phyloP scores from a whole-genome alignment of 2,329 filamentous ascomycete species.

The Colletotrichum limetticola region DNA sequence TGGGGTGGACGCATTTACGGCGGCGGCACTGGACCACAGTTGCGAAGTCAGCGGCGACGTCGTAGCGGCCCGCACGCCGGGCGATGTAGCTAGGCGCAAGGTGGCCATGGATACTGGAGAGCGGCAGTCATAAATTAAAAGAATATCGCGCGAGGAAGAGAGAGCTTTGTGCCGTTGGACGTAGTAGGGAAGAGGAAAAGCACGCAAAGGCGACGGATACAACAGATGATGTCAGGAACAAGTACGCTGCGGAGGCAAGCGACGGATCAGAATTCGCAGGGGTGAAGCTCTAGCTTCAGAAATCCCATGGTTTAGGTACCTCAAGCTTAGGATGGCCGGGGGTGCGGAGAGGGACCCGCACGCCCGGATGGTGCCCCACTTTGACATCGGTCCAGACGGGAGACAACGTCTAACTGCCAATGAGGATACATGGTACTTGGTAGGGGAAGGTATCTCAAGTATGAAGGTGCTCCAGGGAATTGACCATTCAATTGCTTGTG shows the following conservation, averaged over 20 bases:
- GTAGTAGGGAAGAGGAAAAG: neutral
- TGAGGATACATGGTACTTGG: neutral
- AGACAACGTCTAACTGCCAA: neutral
- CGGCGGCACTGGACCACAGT: slow-evolving; percentile 15
- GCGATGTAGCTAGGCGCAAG: slow-evolving; percentile 20
- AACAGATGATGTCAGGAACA: slow-evolving; percentile 21
- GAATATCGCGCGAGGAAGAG: neutral
- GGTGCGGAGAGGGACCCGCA: slow-evolving; percentile 25
- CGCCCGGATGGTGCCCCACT: slow-evolving; percentile 14
- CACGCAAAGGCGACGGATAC: neutral
- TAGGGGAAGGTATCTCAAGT: too few relatives aligned
- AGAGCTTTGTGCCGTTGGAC: neutral
- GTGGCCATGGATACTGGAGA: slow-evolving; percentile 24
- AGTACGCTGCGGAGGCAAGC: neutral
- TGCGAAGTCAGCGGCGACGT: slow-evolving; percentile 21
- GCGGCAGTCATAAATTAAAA: slow-evolving; percentile 8
- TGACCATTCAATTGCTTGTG: neutral
- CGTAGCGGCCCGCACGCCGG: slow-evolving; percentile 21
- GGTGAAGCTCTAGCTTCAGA: slow-evolving; percentile 19
- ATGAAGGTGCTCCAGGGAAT: too few relatives aligned
- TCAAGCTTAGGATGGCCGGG: neutral
- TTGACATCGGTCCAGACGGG: neutral
- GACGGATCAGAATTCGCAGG: slow-evolving; percentile 9
- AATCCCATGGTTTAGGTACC: slow-evolving; percentile 5
- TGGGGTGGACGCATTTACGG: neutral